These are phyloP conservation scores for Keithomyces neogunnii DNA, from an alignment of 2,329 filamentous ascomycete genomes.

Conservation along the genomic window DNA sequence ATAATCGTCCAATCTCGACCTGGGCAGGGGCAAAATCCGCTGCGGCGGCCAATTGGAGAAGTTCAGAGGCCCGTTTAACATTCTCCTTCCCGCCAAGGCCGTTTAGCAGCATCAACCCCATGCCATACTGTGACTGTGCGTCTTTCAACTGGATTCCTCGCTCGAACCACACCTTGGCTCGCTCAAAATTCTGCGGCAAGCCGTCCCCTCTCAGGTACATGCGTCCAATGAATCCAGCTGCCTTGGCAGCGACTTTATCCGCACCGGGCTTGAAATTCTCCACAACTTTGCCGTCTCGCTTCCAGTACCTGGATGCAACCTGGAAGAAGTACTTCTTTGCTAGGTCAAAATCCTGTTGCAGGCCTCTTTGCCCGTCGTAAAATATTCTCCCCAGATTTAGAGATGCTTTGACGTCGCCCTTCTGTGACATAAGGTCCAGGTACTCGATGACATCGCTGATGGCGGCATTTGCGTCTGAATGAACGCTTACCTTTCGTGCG, in stretches of 20 bases:
- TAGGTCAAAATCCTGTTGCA: slow-evolving; percentile 63
- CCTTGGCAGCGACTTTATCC: slow-evolving; percentile 73
- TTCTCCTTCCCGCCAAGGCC: slow-evolving; percentile 67
- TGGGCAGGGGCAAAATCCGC: slow-evolving; percentile 75
- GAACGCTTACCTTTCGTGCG: slow-evolving; percentile 62
- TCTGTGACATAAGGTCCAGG: slow-evolving; percentile 79
- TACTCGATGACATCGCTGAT: slow-evolving; percentile 95
- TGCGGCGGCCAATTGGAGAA: slow-evolving; percentile 71
- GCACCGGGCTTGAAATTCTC: slow-evolving; percentile 61
- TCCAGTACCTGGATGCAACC: slow-evolving; percentile 77
- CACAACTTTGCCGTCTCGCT: slow-evolving; percentile 62
- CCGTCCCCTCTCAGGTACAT: slow-evolving; percentile 89
- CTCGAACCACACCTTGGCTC: slow-evolving; percentile 75
- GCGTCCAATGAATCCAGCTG: slow-evolving; percentile 77
- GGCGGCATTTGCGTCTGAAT: slow-evolving; percentile 74
- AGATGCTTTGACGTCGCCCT: slow-evolving; percentile 80
- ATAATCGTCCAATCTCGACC: slow-evolving; percentile 73
- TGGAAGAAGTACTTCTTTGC: slow-evolving; percentile 76
- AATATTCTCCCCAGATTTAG: slow-evolving; percentile 79
- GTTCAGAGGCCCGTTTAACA: slow-evolving; percentile 60
- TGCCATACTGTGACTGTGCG: slow-evolving; percentile 72
- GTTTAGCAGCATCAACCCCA: slow-evolving; percentile 76
- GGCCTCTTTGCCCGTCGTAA: slow-evolving; percentile 73
- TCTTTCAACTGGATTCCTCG: slow-evolving; percentile 70
- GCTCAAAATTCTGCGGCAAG: slow-evolving; percentile 66